phyloP scores from a whole-genome alignment of 2,329 filamentous ascomycete genomes.

The Cladorrhinum sp. region DNA sequence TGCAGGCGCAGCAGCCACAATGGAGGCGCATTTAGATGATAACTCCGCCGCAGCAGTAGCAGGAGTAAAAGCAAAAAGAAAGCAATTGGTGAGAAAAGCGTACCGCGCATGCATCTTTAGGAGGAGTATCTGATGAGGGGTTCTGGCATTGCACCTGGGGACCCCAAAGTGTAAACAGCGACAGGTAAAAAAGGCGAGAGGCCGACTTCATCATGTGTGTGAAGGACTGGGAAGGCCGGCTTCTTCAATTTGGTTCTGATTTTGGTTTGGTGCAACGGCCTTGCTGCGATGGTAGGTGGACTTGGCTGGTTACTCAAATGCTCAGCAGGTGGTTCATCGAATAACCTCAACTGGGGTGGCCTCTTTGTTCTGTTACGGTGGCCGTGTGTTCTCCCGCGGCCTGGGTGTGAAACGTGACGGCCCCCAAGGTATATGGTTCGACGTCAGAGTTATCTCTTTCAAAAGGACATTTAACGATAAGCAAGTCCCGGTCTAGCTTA shows the following conservation, averaged over 20 bases:
- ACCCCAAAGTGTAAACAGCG: constrained; percentile 55
- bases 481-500: too few species aligned
- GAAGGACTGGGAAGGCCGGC: not conserved
- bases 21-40: constrained; percentile 4
- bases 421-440: too few species aligned
- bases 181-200: constrained; percentile 54
- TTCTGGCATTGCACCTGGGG: constrained; percentile 43
- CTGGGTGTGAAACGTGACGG: too few species aligned
- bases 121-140: constrained; percentile 24
- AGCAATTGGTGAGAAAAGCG: constrained; percentile 30
- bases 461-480: too few species aligned
- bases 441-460: too few species aligned
- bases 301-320: not conserved
- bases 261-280: not conserved
- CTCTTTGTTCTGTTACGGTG: too few species aligned
- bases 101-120: constrained; percentile 54
- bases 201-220: constrained; percentile 48
- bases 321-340: not conserved
- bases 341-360: constrained; percentile 17
- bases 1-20: not conserved
- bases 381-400: too few species aligned
- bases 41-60: constrained; percentile 17
- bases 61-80: constrained; percentile 23
- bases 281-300: not conserved
- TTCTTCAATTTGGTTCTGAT: not conserved